Base-by-base conservation (phyloP, 345 rosid species). In the Dimocarpus longan region DNA sequence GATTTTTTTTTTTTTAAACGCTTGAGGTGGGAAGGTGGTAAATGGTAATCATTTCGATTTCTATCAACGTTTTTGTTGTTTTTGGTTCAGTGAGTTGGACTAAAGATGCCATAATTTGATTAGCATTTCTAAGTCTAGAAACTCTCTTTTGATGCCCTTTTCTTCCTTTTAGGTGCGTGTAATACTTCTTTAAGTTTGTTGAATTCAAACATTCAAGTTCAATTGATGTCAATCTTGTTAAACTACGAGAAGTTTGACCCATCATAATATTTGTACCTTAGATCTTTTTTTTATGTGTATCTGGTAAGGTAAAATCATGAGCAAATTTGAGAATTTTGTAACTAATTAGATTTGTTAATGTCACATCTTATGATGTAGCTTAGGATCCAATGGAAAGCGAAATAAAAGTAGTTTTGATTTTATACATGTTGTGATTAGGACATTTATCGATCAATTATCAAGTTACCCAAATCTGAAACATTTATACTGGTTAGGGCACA, bases 51-150 rank as follows among this genome's bases (percentile, higher is more conserved):
- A 71, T 71, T 71, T 60, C 42, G 8, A 40, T 37, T 71, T 71
- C 11, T 0, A 21, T 40, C 26, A 6, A 15, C 7, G 66, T 37
- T 6, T 28, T 22, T 26, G 21, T 15, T 9, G 43, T 8, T 7
- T 59, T 75, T n/a, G 48, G 16, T 75, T 75, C 48, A 48, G 39
- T 74, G 77, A 37, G 39, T 50, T 71, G n/a, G 16, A 15, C 21
- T 57, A 18, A 65, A 57, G 21, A 12, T 65, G 40, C 28, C 28
- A 28, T 26, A 9, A 40, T 66, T 13, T 44, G 72, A 21, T 21
- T 46, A 15, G 1, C 8, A 22, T 42, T 69, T 44, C 54, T 5
- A 70, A 24, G 37, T 70, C 57, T 70, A 48, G 39, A 46, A 26
- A 37, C 21, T 24, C 37, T 32, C 37, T 32, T 32, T 32, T 32